phyloP scores from a whole-genome alignment of 768 basidiomycete genomes.

The Sarcomyxa edulis region DNA sequence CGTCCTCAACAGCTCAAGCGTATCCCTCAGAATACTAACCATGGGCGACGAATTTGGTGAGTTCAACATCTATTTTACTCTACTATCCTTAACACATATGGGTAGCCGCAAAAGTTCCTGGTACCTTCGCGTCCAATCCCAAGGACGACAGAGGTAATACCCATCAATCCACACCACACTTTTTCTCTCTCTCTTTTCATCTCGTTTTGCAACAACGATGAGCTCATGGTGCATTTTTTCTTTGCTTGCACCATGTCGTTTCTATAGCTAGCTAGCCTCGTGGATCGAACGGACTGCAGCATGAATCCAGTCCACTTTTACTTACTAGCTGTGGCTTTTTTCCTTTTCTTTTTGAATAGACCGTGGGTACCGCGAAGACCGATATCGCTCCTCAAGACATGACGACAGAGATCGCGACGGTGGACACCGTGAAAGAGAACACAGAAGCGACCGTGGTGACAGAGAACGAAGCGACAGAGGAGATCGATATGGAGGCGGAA shows the following conservation, averaged over 20 bases:
- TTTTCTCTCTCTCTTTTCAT: constrained; percentile 27
- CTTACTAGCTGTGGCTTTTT: constrained; percentile 44
- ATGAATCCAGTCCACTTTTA: constrained; percentile 34
- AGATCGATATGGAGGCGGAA: constrained; percentile 24
- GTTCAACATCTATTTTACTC: constrained; percentile 22
- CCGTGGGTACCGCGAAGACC: constrained; percentile 60
- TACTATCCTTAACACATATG: constrained; percentile 17
- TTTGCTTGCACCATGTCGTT: constrained; percentile 49
- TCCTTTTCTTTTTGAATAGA: constrained; percentile 43
- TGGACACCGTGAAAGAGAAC: constrained; percentile 46
- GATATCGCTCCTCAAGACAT: constrained; percentile 63
- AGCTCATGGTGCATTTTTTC: constrained; percentile 59
- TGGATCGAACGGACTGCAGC: constrained; percentile 34
- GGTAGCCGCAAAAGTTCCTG: constrained; percentile 13
- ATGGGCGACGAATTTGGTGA: constrained; percentile 58
- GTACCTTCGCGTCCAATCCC: constrained; percentile 5
- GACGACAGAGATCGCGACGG: constrained; percentile 48
- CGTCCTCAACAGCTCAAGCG: constrained; percentile 16
- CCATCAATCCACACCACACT: constrained; percentile 11
- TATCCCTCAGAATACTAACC: constrained; percentile 14
- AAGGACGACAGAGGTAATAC: constrained; percentile 20
- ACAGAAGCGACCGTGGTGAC: constrained; percentile 37
- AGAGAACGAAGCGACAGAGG: constrained; percentile 29
- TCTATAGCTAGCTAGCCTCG: constrained; percentile 63
- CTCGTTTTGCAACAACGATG: constrained; percentile 36